Evolutionary conservation across 768 basidiomycete genomes (phyloP), one percentile per base, ranked within the genome.

Genomic region (Agaricus bisporus): DNA sequence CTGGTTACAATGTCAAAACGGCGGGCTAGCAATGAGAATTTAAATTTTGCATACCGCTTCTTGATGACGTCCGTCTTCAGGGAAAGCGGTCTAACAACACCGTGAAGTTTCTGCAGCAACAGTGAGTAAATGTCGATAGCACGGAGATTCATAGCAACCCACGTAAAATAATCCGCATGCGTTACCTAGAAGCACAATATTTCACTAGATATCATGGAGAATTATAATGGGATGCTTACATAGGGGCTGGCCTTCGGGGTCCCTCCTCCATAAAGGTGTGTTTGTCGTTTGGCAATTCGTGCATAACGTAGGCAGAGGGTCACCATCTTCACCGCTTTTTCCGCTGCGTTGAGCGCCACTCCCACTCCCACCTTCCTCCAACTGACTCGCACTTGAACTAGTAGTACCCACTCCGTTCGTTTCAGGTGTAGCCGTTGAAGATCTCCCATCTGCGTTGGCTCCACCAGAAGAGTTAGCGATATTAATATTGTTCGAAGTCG

Each of bases 51-150:
- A 20, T 61, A 91, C 91, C 91, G 77, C 75, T 97, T 98, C 84
- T 98, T 97, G 71, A 95, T 97, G 43, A 95, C 88, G 66, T 98
- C 92, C 41, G 95, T 98, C 79, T 97, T 97, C 57, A 98, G 79
- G 37, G 93, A 95, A 58, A 95, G 73, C 7, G 95, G 95, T 50
- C 95, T 81, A 5, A 94, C 90, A 47, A 98, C 94, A 44, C 93
- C 93, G 63, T 98, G 95, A 37, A 98, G 73, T 84, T 98, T 98
- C 91, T 95, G 60, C 35, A 53, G 36, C 49, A 60, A 9, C 7
- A 10, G 3, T 52, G 9, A 37, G 38, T n/a, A 41, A 49, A 48
- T 46, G 57, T 58, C 56, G 42, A 42, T 50, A 32, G 18, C 49
- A 36, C 45, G 17, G 22, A 25, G 18, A 58, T 32, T 38, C 32